Conservation (phyloP, 176 grass and related monocot genomes). For the Coix lacrymajobi region DNA sequence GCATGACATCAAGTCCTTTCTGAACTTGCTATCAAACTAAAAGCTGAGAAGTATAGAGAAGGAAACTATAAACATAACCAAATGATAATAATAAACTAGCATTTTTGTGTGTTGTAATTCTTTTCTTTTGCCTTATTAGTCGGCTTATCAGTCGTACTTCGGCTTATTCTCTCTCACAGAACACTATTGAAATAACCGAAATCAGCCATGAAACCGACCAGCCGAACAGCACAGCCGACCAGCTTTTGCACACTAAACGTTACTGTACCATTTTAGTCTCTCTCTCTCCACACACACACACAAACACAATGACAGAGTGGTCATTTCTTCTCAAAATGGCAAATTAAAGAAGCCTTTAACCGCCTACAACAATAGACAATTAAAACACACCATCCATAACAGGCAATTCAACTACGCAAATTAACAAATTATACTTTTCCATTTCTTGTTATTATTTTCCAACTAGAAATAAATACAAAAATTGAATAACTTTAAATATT, state of each 20-base stretch:
- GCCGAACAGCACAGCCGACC: too few relatives aligned
- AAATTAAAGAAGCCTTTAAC: not conserved
- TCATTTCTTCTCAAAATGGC: not conserved
- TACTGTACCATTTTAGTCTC: not conserved
- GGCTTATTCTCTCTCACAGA: too few relatives aligned
- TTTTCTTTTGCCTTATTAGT: too few relatives aligned
- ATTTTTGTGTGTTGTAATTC: not conserved
- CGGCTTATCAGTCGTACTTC: too few relatives aligned
- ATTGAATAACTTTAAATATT: not conserved
- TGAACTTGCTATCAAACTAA: constrained; percentile 28
- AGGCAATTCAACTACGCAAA: not conserved
- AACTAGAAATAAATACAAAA: not conserved
- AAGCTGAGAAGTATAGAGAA: not conserved
- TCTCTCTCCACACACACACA: not conserved
- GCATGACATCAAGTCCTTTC: not conserved
- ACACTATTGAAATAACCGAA: too few relatives aligned
- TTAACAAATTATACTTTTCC: not conserved
- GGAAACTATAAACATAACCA: not conserved
- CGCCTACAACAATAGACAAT: not conserved
- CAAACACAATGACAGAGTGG: not conserved
- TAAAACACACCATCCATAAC: not conserved
- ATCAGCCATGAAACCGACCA: too few relatives aligned
- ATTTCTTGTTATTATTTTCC: not conserved
- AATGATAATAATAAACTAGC: not conserved
- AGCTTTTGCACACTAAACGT: not conserved